These are phyloP conservation scores for Agaricus blazei DNA, from an alignment of 768 basidiomycete genomes.

Conservation along the genomic window DNA sequence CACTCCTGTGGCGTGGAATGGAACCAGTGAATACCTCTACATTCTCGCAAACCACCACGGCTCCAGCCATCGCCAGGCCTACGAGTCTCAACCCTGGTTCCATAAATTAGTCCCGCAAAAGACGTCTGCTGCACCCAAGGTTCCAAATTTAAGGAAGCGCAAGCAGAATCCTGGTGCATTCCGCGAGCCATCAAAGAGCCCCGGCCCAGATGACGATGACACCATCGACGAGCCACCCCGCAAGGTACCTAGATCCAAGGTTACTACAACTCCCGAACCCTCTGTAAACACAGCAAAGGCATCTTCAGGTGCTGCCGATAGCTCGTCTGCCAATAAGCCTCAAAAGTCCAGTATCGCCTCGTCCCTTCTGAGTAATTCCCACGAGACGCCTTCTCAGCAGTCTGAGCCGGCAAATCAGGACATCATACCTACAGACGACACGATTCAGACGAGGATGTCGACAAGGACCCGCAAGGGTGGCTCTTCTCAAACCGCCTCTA, in stretches of 20 bases:
- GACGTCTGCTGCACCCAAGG: slow-evolving; percentile 19
- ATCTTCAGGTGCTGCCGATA: not conserved
- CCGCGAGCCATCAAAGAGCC: slow-evolving; percentile 20
- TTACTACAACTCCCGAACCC: not conserved
- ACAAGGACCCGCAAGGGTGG: slow-evolving; percentile 4
- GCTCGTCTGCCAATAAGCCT: slow-evolving; percentile 1
- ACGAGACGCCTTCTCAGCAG: slow-evolving; percentile 8
- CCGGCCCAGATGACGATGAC: slow-evolving; percentile 20
- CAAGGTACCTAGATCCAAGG: slow-evolving; percentile 20
- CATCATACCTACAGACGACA: not conserved
- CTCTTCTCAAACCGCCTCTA: slow-evolving; percentile 9
- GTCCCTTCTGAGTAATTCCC: slow-evolving; percentile 5
- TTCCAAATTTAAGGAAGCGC: slow-evolving; percentile 28
- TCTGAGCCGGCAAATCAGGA: slow-evolving; percentile 1
- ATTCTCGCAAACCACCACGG: slow-evolving; percentile 30
- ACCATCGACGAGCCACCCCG: slow-evolving; percentile 23
- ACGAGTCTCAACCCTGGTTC: slow-evolving; percentile 28
- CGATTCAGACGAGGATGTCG: slow-evolving; percentile 4
- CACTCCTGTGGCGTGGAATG: slow-evolving; percentile 39
- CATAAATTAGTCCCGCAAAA: slow-evolving; percentile 27
- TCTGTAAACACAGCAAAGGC: not conserved
- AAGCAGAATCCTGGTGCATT: slow-evolving; percentile 23
- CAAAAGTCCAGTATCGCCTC: slow-evolving; percentile 8
- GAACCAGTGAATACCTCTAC: slow-evolving; percentile 32
- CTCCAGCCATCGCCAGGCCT: slow-evolving; percentile 23